Percentiles rank a stretch among this genome's conserved stretches.
Conservation (phyloP, 768 basidiomycete species). For the Leccinellum luteum region DNA sequence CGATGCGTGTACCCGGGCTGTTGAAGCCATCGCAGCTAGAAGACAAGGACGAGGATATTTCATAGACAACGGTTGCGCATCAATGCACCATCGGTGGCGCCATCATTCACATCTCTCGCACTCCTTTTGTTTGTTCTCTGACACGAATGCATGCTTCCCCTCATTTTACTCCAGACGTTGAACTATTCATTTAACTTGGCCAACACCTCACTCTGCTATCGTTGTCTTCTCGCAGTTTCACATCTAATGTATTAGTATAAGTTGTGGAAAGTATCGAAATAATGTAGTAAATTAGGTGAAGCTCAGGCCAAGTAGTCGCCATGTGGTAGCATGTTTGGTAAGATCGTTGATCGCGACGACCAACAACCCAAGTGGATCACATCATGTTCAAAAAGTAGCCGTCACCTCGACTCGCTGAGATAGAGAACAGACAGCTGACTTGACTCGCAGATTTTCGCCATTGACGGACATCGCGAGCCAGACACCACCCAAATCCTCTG, state of each 20-base stretch:
- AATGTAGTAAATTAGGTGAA: conserved; percentile 27
- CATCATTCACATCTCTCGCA: conserved; percentile 21
- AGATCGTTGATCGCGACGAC: conserved; percentile 7
- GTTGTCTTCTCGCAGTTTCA: conserved; percentile 28
- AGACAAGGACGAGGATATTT: conserved; percentile 86
- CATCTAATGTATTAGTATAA: conserved; percentile 39
- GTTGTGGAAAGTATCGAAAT: conserved; percentile 28
- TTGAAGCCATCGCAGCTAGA: conserved; percentile 93
- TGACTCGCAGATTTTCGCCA: conserved; percentile 55
- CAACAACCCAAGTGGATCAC: conserved; percentile 13
- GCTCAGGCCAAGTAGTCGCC: neutral
- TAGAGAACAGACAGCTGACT: conserved; percentile 8
- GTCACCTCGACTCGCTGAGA: conserved; percentile 4
- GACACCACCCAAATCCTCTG: conserved; percentile 89
- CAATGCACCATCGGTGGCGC: conserved; percentile 18
- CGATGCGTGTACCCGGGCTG: conserved; percentile 96
- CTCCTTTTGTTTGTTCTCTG: conserved; percentile 29
- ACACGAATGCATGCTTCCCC: conserved; percentile 24
- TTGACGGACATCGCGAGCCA: conserved; percentile 85
- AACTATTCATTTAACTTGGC: conserved; percentile 28
- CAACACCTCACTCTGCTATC: conserved; percentile 31
- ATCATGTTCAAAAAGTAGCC: conserved; percentile 76
- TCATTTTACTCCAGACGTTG: conserved; percentile 21
- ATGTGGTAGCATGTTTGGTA: conserved; percentile 6
- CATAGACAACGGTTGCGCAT: conserved; percentile 30